These are phyloP conservation scores for Leccinum arenicola DNA, from an alignment of 768 basidiomycete species.

Conservation along the genomic window DNA sequence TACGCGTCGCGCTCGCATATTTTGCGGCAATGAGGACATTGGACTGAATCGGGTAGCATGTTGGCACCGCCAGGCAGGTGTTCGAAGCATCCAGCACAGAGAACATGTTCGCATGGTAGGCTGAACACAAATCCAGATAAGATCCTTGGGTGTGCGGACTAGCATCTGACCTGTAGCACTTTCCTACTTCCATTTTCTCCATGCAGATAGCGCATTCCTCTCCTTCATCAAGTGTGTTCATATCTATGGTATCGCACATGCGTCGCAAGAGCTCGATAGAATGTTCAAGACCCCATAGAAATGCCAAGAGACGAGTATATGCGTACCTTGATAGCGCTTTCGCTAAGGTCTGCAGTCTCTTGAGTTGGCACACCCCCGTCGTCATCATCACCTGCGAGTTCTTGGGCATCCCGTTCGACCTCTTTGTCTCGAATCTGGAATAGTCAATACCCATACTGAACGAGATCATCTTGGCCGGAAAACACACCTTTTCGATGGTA, in stretches of 20 bases:
- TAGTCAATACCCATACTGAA: background rate
- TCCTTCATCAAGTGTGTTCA: constrained; percentile 20
- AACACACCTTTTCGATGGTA: constrained; percentile 15
- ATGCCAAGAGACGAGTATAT: background rate
- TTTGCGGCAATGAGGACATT: constrained; percentile 21
- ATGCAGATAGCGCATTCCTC: constrained; percentile 23
- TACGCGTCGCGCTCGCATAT: constrained; percentile 9
- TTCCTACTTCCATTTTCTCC: constrained; percentile 13
- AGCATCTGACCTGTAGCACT: constrained; percentile 21
- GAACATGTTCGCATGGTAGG: constrained; percentile 15
- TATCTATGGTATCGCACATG: constrained; percentile 17
- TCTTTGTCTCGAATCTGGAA: constrained; percentile 17
- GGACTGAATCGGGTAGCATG: constrained; percentile 1
- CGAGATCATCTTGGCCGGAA: background rate
- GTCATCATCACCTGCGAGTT: constrained; percentile 3
- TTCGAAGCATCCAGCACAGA: constrained; percentile 17
- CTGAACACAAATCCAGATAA: constrained; percentile 6
- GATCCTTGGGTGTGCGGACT: background rate
- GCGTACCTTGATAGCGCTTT: constrained; percentile 12
- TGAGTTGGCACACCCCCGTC: background rate
- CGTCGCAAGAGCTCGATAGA: constrained; percentile 14
- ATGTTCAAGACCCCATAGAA: background rate
- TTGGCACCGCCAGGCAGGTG: background rate
- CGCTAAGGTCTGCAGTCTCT: constrained; percentile 6
- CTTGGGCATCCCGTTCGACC: constrained; percentile 13